phyloP scores from a whole-genome alignment of 495 filamentous ascomycete species.

The Beverwykella pulmonaria region DNA sequence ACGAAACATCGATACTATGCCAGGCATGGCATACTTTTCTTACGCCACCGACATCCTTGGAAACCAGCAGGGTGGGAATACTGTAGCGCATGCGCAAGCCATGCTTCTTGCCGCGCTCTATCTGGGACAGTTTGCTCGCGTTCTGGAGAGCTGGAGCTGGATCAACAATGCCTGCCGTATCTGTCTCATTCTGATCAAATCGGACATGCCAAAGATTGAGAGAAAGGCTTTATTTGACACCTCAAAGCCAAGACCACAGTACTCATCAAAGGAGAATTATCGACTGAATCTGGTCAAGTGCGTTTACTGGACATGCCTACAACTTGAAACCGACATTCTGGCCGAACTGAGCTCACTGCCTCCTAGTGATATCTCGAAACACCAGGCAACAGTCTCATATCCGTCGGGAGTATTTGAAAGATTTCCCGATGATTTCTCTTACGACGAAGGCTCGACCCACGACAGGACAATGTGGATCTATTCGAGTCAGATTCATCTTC shows the following conservation, averaged over 20 bases:
- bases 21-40: constrained; percentile 85
- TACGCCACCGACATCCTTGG: constrained; percentile 88
- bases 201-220: constrained; percentile 43
- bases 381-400: too few relatives aligned
- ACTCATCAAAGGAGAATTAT: constrained; percentile 20
- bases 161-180: constrained; percentile 77
- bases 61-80: constrained; percentile 72
- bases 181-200: constrained; percentile 75
- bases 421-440: constrained; percentile 8
- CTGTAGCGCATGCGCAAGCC: constrained; percentile 81
- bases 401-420: not conserved
- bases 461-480: constrained; percentile 72
- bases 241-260: constrained; percentile 1
- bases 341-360: constrained; percentile 1
- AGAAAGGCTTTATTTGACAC: not conserved
- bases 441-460: constrained; percentile 10
- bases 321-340: constrained; percentile 66
- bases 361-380: constrained; percentile 67
- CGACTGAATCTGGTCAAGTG: constrained; percentile 63
- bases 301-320: constrained; percentile 92
- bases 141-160: constrained; percentile 88
- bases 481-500: constrained; percentile 79
- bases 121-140: constrained; percentile 80
- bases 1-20: constrained; percentile 82
- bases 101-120: constrained; percentile 85